Evolutionary conservation across 768 basidiomycete genomes (phyloP).

Genomic region (Psilocybe sp.): DNA sequence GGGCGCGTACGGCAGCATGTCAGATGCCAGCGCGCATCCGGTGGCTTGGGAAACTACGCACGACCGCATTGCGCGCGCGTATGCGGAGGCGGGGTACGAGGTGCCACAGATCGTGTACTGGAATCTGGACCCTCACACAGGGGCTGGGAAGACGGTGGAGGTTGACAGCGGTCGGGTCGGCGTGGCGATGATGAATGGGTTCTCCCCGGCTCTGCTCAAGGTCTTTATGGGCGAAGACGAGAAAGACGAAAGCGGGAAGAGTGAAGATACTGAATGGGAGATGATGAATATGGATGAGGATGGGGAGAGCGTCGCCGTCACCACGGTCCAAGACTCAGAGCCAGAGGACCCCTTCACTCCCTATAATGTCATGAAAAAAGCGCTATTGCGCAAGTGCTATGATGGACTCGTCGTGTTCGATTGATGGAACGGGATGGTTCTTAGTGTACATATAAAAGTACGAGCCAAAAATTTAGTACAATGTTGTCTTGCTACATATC

Average conservation of each 20-base stretch:
- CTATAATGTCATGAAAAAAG: constrained; percentile 43
- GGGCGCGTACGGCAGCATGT: not conserved
- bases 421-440: constrained; percentile 21
- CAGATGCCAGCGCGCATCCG: not conserved
- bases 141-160: constrained; percentile 38
- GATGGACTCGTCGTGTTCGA: constrained; percentile 58
- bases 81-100: constrained; percentile 61
- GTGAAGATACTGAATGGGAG: constrained; percentile 35
- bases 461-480: too few relatives aligned
- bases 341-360: constrained; percentile 36
- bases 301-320: constrained; percentile 33
- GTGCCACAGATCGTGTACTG: constrained; percentile 75
- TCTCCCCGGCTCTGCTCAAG: constrained; percentile 67
- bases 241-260: constrained; percentile 33
- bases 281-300: constrained; percentile 31
- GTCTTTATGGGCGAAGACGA: constrained; percentile 60
- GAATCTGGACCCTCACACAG: constrained; percentile 41
- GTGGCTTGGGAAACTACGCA: constrained; percentile 60
- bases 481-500: too few relatives aligned
- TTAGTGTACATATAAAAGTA: too few relatives aligned
- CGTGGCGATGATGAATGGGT: constrained; percentile 69
- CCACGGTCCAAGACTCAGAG: constrained; percentile 10
- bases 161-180: constrained; percentile 53
- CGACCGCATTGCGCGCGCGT: constrained; percentile 52
- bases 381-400: constrained; percentile 46